Evolutionary conservation across 768 basidiomycete species (phyloP), one percentile per base, ranked within the genome.

Genomic region (Xerocomus brunneocitrinus): DNA sequence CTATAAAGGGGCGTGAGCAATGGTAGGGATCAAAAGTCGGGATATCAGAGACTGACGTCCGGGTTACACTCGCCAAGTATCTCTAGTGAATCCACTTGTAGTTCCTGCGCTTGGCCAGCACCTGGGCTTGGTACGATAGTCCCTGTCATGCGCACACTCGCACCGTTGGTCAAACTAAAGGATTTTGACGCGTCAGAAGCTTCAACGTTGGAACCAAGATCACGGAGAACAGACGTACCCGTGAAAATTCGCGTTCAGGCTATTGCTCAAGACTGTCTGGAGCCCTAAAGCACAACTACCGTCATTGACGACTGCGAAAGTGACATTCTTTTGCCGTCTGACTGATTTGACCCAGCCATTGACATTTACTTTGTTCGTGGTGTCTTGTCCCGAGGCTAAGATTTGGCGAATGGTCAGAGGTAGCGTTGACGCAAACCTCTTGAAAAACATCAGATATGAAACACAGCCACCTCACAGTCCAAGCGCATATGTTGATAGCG

Each of bases 301-400:
- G 69, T 97, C 94, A 40, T 80, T 83, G 51, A 95, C 70, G 43
- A 86, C 82, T 12, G 84, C 86, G 65, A 97, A 98, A 3, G 90
- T 78, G n/a, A 93, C 77, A 47, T 84, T 84, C 74, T 95, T 95
- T 72, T 95, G 92, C 39, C 83, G 80, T 39, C 93, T 79, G 38
- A 95, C 79, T 2, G 89, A 91, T 61, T 86, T 87, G 52, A 98
- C 76, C 91, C 91, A 95, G 48, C 90, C 94, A 40, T 84, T 81
- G 9, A 95, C 77, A 22, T 71, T 57, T 8, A 76, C 61, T 10
- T 62, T 57, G 22, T n/a, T 46, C 1, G 53, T n/a, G 8, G 54
- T 19, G 13, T 51, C 56, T 34, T 30, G 52, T 19, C 53, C 52
- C 6, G 61, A 61, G 5, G 66, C 53, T 16, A 77, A 66, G 19